Conservation (phyloP, 805 yeast genomes). For the Alloascoidea africana region DNA sequence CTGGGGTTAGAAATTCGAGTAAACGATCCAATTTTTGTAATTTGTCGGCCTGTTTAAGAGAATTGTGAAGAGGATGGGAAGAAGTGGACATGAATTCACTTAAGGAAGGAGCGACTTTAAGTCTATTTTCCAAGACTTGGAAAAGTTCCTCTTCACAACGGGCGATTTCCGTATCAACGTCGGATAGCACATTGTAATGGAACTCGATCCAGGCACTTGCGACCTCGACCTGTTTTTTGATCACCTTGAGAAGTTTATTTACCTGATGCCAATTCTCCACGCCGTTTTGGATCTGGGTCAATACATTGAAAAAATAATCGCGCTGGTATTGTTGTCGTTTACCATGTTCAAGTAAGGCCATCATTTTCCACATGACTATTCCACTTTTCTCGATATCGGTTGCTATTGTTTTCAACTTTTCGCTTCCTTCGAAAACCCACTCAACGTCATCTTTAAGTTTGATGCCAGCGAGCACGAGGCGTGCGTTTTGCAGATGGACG, state of each 20-base stretch:
- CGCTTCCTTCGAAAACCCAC: background rate
- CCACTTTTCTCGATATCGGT: background rate
- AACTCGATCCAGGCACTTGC: background rate
- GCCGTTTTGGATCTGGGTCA: background rate
- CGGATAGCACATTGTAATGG: background rate
- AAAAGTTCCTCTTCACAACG: background rate
- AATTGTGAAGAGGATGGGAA: background rate
- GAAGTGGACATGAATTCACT: background rate
- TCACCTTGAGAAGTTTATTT: background rate
- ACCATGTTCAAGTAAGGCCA: background rate
- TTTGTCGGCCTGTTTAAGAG: background rate
- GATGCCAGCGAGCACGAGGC: background rate
- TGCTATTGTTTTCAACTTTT: background rate
- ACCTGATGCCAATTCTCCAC: constrained; percentile 1
- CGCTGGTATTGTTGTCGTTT: background rate
- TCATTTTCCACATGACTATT: background rate
- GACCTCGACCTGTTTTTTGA: background rate
- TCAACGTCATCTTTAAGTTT: background rate
- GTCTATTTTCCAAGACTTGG: constrained; percentile 1
- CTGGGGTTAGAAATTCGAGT: background rate
- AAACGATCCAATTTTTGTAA: background rate
- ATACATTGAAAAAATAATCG: background rate
- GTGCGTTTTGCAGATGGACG: background rate
- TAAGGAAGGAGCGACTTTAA: background rate
- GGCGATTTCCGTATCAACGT: background rate